phyloP scores from a whole-genome alignment of 495 filamentous ascomycete genomes.

The Talaromyces proteolyticus region DNA sequence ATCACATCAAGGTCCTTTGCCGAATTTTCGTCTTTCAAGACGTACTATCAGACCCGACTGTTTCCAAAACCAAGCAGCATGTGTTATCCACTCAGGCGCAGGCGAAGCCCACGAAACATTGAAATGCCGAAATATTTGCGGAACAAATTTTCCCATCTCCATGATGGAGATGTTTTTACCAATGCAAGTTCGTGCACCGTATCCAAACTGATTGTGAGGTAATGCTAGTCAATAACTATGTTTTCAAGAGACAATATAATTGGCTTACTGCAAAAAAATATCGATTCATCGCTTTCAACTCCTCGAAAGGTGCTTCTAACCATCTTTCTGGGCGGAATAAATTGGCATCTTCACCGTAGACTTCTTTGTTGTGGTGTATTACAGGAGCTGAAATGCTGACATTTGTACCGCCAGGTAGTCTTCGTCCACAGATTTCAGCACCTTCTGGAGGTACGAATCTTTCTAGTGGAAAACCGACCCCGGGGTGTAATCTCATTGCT shows the following conservation, averaged over 20 bases:
- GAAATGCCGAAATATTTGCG: constrained; percentile 63
- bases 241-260: not conserved
- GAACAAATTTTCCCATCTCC: constrained; percentile 78
- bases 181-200: constrained; percentile 58
- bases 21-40: not conserved
- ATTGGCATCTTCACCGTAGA: constrained; percentile 18
- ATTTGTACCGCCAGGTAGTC: constrained; percentile 48
- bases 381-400: constrained; percentile 46
- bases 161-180: constrained; percentile 70
- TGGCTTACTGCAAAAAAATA: constrained; percentile 30
- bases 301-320: constrained; percentile 21
- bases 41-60: not conserved
- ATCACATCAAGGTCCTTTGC: no score
- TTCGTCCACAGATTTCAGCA: constrained; percentile 38
- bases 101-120: constrained; percentile 28
- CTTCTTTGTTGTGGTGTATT: constrained; percentile 14
- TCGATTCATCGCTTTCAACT: constrained; percentile 18
- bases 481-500: constrained; percentile 53
- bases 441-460: constrained; percentile 56
- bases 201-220: constrained; percentile 44
- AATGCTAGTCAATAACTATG: not conserved
- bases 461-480: constrained; percentile 56
- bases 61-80: not conserved
- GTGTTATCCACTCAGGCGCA: not conserved
- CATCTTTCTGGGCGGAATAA: constrained; percentile 31